These are phyloP conservation scores for Beauveria scarabaeidicola DNA, from an alignment of 2,329 filamentous ascomycete species.

Conservation along the genomic window DNA sequence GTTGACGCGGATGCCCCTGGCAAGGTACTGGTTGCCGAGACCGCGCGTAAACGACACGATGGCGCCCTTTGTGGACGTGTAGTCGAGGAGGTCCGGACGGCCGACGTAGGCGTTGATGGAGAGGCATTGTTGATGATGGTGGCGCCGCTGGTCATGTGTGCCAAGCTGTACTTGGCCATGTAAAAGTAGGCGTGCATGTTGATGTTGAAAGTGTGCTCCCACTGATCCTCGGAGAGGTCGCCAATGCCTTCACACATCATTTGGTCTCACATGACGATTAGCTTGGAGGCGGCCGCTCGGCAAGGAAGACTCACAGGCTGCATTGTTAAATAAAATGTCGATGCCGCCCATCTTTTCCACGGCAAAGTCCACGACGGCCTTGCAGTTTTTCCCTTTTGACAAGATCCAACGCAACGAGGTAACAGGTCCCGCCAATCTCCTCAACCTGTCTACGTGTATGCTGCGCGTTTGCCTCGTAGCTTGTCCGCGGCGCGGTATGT, in stretches of 20 bases:
- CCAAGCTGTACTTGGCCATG: slow-evolving; percentile 66
- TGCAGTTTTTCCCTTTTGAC: slow-evolving; percentile 59
- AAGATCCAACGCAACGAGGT: slow-evolving; percentile 57
- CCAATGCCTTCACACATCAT: slow-evolving; percentile 65
- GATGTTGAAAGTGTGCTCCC: slow-evolving; percentile 69
- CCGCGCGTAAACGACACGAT: slow-evolving; percentile 72
- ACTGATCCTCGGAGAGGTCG: slow-evolving; percentile 68
- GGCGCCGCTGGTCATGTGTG: slow-evolving; percentile 64
- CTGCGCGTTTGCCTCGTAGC: slow-evolving; percentile 64
- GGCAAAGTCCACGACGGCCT: slow-evolving; percentile 59
- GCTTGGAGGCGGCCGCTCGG: no score
- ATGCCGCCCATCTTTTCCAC: slow-evolving; percentile 57
- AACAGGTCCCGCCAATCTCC: slow-evolving; percentile 55
- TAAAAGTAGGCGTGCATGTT: slow-evolving; percentile 82
- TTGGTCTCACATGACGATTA: slow-evolving; percentile 19
- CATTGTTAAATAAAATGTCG: slow-evolving; percentile 69
- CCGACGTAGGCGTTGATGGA: slow-evolving; percentile 79
- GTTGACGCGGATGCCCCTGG: slow-evolving; percentile 67
- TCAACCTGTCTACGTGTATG: slow-evolving; percentile 66
- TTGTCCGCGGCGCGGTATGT: slow-evolving; percentile 70
- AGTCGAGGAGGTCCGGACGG: slow-evolving; percentile 71
- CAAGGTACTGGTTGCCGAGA: slow-evolving; percentile 65
- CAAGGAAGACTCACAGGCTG: slow-evolving; percentile 49
- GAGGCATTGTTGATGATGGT: slow-evolving; percentile 82
- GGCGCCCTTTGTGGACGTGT: slow-evolving; percentile 71